A percentile compares a stretch with the other conserved stretches of the same genome.
Evolutionary conservation across 768 basidiomycete genomes (phyloP).

Genomic region (Boletellus ananas): DNA sequence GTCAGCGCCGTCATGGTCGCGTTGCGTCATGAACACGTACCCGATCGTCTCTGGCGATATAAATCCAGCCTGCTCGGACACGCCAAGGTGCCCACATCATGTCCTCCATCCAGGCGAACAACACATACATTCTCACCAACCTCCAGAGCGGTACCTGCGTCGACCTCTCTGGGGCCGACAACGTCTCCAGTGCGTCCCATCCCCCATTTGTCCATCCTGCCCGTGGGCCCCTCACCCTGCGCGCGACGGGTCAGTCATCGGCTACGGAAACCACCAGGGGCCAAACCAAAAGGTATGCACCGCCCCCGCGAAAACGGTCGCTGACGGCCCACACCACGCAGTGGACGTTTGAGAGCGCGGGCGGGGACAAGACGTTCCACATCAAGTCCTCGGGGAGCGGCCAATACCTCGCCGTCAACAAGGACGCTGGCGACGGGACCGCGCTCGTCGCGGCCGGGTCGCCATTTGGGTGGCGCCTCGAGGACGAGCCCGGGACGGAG

Average conservation of each 20-base stretch:
- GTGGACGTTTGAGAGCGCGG: constrained; percentile 42
- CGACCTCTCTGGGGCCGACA: constrained; percentile 54
- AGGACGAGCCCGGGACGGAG: constrained; percentile 39
- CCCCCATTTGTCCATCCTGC: not conserved
- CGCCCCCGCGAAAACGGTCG: not conserved
- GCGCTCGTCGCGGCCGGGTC: constrained; percentile 35
- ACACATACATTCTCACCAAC: constrained; percentile 47
- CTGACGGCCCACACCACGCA: constrained; percentile 12
- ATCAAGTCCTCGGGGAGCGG: constrained; percentile 42
- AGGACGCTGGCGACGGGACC: constrained; percentile 33
- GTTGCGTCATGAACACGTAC: not conserved
- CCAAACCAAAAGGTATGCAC: constrained; percentile 46
- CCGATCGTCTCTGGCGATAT: not conserved
- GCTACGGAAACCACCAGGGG: constrained; percentile 40
- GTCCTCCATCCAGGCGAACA: constrained; percentile 32
- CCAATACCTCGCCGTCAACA: constrained; percentile 39
- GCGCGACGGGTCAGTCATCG: constrained; percentile 39
- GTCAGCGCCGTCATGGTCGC: not conserved
- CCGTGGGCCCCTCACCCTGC: not conserved
- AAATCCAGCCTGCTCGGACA: not conserved
- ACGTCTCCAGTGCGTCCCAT: constrained; percentile 38
- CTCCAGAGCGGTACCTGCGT: constrained; percentile 48
- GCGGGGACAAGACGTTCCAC: constrained; percentile 30
- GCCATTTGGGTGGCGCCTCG: constrained; percentile 48
- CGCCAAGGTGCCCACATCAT: constrained; percentile 1